Percentiles rank a stretch among this genome's conserved stretches.
Conservation (phyloP, 2,329 filamentous ascomycete genomes). For the Alternaria gaisen region DNA sequence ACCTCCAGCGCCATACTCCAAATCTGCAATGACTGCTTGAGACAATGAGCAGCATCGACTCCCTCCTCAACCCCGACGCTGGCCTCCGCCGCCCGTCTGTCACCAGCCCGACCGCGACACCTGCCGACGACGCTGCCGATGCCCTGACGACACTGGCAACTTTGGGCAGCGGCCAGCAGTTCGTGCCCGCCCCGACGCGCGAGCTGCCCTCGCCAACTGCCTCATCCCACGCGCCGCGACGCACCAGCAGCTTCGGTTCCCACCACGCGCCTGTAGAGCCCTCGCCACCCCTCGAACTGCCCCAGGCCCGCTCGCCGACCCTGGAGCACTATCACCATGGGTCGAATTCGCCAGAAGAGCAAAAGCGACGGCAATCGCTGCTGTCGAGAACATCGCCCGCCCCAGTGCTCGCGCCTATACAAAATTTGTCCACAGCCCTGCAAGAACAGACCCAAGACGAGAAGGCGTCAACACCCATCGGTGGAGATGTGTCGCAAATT, state of each 20-base stretch:
- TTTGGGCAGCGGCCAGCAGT: constrained; percentile 44
- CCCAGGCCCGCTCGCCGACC: constrained; percentile 53
- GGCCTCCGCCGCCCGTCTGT: constrained; percentile 24
- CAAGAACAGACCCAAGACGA: constrained; percentile 31
- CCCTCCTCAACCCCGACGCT: constrained; percentile 47
- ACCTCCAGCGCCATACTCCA: not conserved
- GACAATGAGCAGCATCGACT: constrained; percentile 48
- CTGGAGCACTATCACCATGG: constrained; percentile 59
- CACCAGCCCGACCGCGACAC: constrained; percentile 25
- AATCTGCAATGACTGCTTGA: constrained; percentile 12
- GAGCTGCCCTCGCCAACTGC: constrained; percentile 46
- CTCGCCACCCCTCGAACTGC: constrained; percentile 47
- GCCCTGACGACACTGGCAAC: constrained; percentile 51
- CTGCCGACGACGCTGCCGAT: constrained; percentile 52
- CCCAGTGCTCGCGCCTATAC: constrained; percentile 54
- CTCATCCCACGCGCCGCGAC: constrained; percentile 39
- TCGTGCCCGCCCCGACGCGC: constrained; percentile 30
- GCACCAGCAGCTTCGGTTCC: constrained; percentile 46
- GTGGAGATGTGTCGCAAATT: constrained; percentile 38
- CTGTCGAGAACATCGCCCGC: constrained; percentile 43
- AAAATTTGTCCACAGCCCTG: constrained; percentile 39
- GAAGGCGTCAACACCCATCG: constrained; percentile 23
- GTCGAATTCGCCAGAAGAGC: constrained; percentile 56
- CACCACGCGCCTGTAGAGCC: constrained; percentile 52
- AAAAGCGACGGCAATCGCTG: constrained; percentile 49